These are phyloP conservation scores for Phaeosphaeriaceae sp. DNA, from an alignment of 2,329 filamentous ascomycete genomes.

Conservation along the genomic window DNA sequence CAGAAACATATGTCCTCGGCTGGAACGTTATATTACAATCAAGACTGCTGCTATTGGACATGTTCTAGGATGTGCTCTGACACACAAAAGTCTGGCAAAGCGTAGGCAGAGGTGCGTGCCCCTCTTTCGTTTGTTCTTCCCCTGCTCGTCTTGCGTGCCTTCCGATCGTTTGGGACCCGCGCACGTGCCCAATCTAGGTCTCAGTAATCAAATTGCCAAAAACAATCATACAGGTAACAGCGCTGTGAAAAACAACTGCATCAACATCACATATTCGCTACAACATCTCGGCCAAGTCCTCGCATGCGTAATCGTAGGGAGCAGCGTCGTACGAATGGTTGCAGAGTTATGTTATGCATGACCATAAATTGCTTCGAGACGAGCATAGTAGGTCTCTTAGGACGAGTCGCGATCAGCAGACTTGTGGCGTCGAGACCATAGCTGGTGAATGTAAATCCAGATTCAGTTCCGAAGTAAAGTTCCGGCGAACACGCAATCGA, in stretches of 20 bases:
- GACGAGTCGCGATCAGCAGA: background rate
- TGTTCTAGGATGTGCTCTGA: slow-evolving; percentile 13
- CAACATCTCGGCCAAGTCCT: background rate
- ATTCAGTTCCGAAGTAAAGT: background rate
- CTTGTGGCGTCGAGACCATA: background rate
- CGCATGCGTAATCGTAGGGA: background rate
- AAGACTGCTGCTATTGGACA: slow-evolving; percentile 10
- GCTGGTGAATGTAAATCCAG: background rate
- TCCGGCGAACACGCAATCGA: background rate
- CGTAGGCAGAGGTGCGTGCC: slow-evolving; percentile 38
- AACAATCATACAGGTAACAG: background rate
- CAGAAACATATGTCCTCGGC: background rate
- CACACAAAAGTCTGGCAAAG: slow-evolving; percentile 10
- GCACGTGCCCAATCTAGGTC: background rate
- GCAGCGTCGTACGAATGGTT: background rate
- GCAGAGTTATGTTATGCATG: background rate
- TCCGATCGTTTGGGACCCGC: slow-evolving; percentile 2
- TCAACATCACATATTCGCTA: background rate
- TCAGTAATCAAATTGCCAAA: background rate
- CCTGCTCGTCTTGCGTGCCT: slow-evolving; percentile 16
- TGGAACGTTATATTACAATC: slow-evolving; percentile 6
- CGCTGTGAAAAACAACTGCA: background rate
- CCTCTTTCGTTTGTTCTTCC: slow-evolving; percentile 26
- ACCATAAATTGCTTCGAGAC: background rate
- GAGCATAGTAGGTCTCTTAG: background rate